phyloP scores from a whole-genome alignment of 2,329 filamentous ascomycete genomes.

The Clonostachys rosea region DNA sequence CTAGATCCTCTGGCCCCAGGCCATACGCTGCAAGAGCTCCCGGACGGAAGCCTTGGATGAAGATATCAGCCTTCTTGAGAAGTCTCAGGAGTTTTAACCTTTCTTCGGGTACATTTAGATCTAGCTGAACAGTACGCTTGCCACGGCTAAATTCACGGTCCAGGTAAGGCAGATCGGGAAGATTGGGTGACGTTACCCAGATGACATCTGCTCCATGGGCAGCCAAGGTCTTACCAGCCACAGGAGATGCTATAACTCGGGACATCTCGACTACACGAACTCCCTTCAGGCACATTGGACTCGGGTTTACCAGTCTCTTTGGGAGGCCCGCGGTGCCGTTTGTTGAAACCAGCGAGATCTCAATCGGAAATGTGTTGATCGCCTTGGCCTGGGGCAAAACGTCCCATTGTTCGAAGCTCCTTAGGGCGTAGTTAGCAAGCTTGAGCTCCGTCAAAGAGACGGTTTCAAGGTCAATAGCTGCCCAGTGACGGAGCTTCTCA shows the following conservation, averaged over 20 bases:
- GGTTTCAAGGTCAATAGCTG: constrained; percentile 40
- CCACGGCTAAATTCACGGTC: constrained; percentile 64
- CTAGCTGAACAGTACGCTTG: constrained; percentile 58
- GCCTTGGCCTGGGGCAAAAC: constrained; percentile 35
- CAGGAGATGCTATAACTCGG: constrained; percentile 69
- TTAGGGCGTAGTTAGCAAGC: constrained; percentile 40
- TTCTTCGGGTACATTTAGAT: constrained; percentile 47
- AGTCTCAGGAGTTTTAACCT: constrained; percentile 48
- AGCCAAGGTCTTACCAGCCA: constrained; percentile 61
- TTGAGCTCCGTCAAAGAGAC: constrained; percentile 28
- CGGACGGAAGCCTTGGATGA: constrained; percentile 62
- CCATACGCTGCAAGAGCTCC: constrained; percentile 42
- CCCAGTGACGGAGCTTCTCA: constrained; percentile 29
- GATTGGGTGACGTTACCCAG: constrained; percentile 59
- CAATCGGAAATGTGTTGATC: constrained; percentile 39
- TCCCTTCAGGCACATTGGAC: constrained; percentile 42
- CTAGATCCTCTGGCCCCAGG: constrained; percentile 20
- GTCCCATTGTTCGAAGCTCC: constrained; percentile 48
- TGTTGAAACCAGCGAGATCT: constrained; percentile 23
- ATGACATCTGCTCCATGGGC: constrained; percentile 69
- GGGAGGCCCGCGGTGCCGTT: constrained; percentile 6
- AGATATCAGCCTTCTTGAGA: constrained; percentile 54
- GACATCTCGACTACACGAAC: constrained; percentile 68
- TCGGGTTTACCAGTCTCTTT: constrained; percentile 26
- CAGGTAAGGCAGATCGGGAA: constrained; percentile 62